Evolutionary conservation across 2,329 filamentous ascomycete genomes (phyloP).

Genomic region (Claviceps fusiformis): DNA sequence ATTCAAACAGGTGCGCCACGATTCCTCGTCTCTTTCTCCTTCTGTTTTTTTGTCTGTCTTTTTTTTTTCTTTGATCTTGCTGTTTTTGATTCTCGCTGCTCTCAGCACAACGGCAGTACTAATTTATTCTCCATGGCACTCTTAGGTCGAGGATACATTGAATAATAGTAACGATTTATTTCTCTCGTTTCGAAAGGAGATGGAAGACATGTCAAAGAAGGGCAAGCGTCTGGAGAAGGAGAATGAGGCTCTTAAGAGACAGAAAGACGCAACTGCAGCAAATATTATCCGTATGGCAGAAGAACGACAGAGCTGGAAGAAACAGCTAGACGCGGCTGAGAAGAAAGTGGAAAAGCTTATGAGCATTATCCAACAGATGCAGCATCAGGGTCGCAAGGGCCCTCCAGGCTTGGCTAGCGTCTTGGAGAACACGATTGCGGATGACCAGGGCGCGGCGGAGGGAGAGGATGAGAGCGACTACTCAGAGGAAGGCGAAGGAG

Average conservation of each 20-base stretch:
- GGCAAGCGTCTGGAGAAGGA: slow-evolving; percentile 95
- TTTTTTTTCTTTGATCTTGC: background rate
- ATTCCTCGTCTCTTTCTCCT: background rate
- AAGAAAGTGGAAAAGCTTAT: slow-evolving; percentile 87
- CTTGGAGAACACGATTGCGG: slow-evolving; percentile 46
- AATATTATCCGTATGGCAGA: slow-evolving; percentile 98
- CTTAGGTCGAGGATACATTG: slow-evolving; percentile 88
- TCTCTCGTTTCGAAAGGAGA: slow-evolving; percentile 92
- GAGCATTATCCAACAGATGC: slow-evolving; percentile 91
- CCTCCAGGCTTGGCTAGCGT: slow-evolving; percentile 49
- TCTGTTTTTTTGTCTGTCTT: background rate
- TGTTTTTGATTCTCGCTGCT: background rate
- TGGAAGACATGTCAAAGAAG: slow-evolving; percentile 99
- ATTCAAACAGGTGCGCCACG: slow-evolving; percentile 83
- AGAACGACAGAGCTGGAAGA: slow-evolving; percentile 72
- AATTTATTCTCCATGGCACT: background rate
- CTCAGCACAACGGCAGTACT: background rate
- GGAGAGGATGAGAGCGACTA: slow-evolving; percentile 48
- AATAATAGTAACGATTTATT: slow-evolving; percentile 98
- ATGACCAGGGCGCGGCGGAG: slow-evolving; percentile 33
- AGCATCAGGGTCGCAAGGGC: slow-evolving; percentile 75
- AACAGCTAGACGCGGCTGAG: slow-evolving; percentile 38
- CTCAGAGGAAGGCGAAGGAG: slow-evolving; percentile 47
- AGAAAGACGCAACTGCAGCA: slow-evolving; percentile 83
- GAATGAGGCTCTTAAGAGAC: slow-evolving; percentile 78